Base-by-base conservation (phyloP, 257 asterid species). In the Capsicum chinense region DNA sequence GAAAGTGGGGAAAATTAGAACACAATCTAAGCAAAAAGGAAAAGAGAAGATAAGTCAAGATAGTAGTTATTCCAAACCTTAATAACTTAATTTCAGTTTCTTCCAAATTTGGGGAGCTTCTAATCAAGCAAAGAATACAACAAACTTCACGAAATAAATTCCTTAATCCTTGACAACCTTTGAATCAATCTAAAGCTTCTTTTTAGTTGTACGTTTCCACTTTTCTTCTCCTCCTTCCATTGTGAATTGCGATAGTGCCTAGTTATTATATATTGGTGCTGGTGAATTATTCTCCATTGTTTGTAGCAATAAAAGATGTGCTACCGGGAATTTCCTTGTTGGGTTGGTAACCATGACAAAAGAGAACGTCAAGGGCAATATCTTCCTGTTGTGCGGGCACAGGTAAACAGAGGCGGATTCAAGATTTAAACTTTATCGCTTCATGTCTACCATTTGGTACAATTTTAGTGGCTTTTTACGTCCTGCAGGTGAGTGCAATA, bases 221-320 rank as follows among this genome's bases (percentile, higher is more conserved):
- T 50, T 69, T 7, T 58, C 68, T 54, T 63, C 63, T 16, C 64
- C 42, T 71, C 70, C 33, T 13, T 16, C 48, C 33, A 59, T 26
- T 19, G 56, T 9, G 4, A 69, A 16, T 73, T 19, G 15, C 56
- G 0, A 6, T 66, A 47, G 59, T 57, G 16, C 50, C 62, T 52
- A 4, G 12, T 54, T 19, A 50, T 83, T 63, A 60, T 83, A 52
- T 73, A 83, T 21, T 70, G 56, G 8, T 70, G 56, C 56, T 42
- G 35, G 79, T 42, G 79, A 42, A 70, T 16, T 39, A 39, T 17
- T 17, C 64, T 58, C 21, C 11, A 64, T 19, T 48, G 33, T 47
- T 59, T 67, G 57, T 74, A 37, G 56, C 54, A n/a, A 26, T 10
- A 52, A 5, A 52, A 83, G 74, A 89, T 86, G 92, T 89, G 90